These are phyloP conservation scores for Aspergillus sp. DNA, from an alignment of 2,329 filamentous ascomycete species.

Conservation along the genomic window DNA sequence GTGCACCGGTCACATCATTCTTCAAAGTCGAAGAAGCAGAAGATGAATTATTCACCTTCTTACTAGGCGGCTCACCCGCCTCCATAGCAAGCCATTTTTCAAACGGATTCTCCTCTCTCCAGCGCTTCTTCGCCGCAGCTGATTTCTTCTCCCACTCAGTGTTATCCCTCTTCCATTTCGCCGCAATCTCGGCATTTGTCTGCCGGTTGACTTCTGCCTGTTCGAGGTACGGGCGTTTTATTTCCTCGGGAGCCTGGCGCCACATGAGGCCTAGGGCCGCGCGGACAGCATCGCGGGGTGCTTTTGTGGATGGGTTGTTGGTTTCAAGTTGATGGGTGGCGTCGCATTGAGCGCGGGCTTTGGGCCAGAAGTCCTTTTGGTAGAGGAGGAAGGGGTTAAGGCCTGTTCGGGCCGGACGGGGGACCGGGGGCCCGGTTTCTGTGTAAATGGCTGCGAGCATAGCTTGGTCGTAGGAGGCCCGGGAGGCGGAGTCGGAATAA, in stretches of 20 bases:
- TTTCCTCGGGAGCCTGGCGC: constrained; percentile 71
- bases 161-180: constrained; percentile 71
- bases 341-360: constrained; percentile 66
- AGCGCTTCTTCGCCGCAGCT: constrained; percentile 41
- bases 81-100: constrained; percentile 38
- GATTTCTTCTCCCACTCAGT: constrained; percentile 47
- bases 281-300: constrained; percentile 71
- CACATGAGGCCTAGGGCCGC: constrained; percentile 86
- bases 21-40: too few species aligned
- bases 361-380: constrained; percentile 71
- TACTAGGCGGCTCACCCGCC: constrained; percentile 11
- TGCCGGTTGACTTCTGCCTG: constrained; percentile 70
- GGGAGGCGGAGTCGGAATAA: constrained; percentile 16
- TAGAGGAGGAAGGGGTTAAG: constrained; percentile 88
- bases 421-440: constrained; percentile 72
- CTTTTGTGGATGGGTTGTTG: constrained; percentile 67
- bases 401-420: constrained; percentile 69
- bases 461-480: constrained; percentile 56
- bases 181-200: constrained; percentile 62
- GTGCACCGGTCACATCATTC: not conserved
- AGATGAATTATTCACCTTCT: not conserved
- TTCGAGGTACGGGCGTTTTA: constrained; percentile 75
- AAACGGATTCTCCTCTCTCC: constrained; percentile 40
- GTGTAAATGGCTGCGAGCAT: constrained; percentile 58
- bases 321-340: constrained; percentile 65